Percentiles rank a stretch among this genome's conserved stretches.
Evolutionary conservation across 2,329 filamentous ascomycete species (phyloP).

Genomic region (Colletotrichum sp.): DNA sequence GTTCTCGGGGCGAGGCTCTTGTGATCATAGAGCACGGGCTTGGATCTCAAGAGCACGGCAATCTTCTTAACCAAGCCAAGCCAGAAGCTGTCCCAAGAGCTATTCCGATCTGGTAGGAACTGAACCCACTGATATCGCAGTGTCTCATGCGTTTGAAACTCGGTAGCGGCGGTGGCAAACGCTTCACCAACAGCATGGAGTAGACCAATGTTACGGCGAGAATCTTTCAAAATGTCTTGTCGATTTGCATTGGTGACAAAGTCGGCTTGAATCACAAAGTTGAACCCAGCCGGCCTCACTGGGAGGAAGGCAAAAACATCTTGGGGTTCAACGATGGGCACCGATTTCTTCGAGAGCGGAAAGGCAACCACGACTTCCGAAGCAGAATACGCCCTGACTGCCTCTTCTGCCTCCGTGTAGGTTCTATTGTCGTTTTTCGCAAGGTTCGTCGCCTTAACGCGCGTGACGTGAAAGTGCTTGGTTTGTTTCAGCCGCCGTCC

Average conservation of each 20-base stretch:
- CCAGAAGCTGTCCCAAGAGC: background rate
- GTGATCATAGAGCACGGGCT: background rate
- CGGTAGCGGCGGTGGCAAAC: background rate
- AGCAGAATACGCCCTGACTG: conserved; percentile 18
- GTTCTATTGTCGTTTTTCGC: background rate
- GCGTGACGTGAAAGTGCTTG: background rate
- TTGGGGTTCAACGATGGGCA: conserved; percentile 43
- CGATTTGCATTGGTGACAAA: conserved; percentile 52
- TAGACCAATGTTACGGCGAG: background rate
- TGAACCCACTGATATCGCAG: background rate
- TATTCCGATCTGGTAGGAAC: background rate
- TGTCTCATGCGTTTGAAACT: background rate
- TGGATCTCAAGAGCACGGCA: background rate
- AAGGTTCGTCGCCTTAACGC: background rate
- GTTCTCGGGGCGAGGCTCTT: rapidly evolving
- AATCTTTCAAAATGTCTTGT: conserved; percentile 38
- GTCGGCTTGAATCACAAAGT: conserved; percentile 55
- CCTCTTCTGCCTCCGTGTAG: conserved; percentile 30
- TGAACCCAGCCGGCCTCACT: conserved; percentile 38
- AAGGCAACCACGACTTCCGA: conserved; percentile 47
- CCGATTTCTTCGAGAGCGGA: conserved; percentile 36
- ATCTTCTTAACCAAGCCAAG: too few relatives aligned
- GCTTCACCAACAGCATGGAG: background rate
- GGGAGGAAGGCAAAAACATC: conserved; percentile 33
- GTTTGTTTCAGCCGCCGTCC: rapidly evolving